Evolutionary conservation across 345 rosid genomes (phyloP).

Genomic region (Bruguiera sexangula): DNA sequence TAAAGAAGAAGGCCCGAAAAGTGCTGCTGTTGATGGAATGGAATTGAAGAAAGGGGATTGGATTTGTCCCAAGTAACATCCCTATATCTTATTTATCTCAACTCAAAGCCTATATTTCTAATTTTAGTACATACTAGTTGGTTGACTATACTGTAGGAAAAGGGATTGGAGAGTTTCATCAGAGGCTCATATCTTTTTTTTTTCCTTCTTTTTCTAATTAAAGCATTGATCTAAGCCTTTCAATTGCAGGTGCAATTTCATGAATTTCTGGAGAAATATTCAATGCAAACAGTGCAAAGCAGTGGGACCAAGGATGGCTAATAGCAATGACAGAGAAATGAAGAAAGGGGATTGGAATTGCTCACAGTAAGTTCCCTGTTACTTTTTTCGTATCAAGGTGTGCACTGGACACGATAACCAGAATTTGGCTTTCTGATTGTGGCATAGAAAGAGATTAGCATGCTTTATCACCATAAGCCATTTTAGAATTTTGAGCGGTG

Average conservation of each 20-base stretch:
- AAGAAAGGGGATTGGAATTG: conserved; percentile 72
- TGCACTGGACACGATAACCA: neutral
- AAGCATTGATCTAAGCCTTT: neutral
- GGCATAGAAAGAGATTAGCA: neutral
- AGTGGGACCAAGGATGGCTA: conserved; percentile 35
- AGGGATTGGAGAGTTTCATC: neutral
- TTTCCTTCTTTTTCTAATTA: neutral
- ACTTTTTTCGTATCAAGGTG: neutral
- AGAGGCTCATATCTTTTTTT: neutral
- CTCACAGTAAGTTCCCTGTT: conserved; percentile 39
- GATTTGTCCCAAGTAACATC: conserved; percentile 52
- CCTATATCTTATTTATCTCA: neutral
- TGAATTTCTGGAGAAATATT: conserved; percentile 46
- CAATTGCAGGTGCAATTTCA: conserved; percentile 19
- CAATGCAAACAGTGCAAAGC: conserved; percentile 45
- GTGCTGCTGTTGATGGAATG: conserved; percentile 13
- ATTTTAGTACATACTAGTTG: too few species aligned
- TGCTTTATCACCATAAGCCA: neutral
- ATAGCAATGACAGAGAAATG: conserved; percentile 26
- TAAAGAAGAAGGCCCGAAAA: conserved; percentile 43
- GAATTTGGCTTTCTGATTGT: neutral
- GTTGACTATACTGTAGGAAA: too few species aligned
- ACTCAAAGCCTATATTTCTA: too few species aligned
- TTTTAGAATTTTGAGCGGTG: neutral
- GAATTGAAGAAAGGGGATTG: conserved; percentile 67